Conservation (phyloP, 768 basidiomycete species). For the Vararia minispora region DNA sequence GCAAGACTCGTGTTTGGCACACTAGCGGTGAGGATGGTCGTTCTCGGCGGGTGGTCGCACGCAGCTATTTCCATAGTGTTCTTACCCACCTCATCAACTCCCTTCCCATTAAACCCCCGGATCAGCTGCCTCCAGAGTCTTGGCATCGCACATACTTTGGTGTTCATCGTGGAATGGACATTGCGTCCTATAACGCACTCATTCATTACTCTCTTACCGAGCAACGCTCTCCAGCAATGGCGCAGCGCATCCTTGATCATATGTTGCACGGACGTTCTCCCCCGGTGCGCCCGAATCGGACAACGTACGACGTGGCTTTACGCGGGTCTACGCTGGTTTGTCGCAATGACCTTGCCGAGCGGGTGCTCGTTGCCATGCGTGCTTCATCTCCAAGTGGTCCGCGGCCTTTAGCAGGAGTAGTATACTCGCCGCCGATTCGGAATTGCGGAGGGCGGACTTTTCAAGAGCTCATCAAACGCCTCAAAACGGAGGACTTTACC, state of each 20-base stretch:
- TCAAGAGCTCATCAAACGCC: background rate
- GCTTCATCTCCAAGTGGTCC: too few relatives aligned
- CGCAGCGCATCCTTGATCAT: constrained; percentile 38
- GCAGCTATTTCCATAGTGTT: constrained; percentile 21
- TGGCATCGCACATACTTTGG: constrained; percentile 1
- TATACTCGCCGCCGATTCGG: too few relatives aligned
- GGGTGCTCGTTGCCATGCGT: constrained; percentile 27
- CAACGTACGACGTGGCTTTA: constrained; percentile 49
- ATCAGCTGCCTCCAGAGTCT: constrained; percentile 2
- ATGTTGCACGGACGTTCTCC: constrained; percentile 35
- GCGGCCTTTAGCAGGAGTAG: too few relatives aligned
- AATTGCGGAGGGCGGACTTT: too few relatives aligned
- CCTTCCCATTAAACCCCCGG: constrained; percentile 2
- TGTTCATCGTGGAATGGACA: constrained; percentile 25
- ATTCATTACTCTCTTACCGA: constrained; percentile 57
- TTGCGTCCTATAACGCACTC: constrained; percentile 46
- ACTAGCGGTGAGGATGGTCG: constrained; percentile 8
- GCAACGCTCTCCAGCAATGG: constrained; percentile 38
- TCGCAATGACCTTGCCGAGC: constrained; percentile 28
- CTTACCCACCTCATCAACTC: constrained; percentile 16
- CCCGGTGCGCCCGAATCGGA: constrained; percentile 31
- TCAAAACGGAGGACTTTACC: constrained; percentile 5
- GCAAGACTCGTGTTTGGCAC: constrained; percentile 16
- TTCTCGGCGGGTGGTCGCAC: constrained; percentile 15
- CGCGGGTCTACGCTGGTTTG: constrained; percentile 43